Evolutionary conservation across 2,329 filamentous ascomycete genomes (phyloP).

Genomic region (Didymella lethalis): DNA sequence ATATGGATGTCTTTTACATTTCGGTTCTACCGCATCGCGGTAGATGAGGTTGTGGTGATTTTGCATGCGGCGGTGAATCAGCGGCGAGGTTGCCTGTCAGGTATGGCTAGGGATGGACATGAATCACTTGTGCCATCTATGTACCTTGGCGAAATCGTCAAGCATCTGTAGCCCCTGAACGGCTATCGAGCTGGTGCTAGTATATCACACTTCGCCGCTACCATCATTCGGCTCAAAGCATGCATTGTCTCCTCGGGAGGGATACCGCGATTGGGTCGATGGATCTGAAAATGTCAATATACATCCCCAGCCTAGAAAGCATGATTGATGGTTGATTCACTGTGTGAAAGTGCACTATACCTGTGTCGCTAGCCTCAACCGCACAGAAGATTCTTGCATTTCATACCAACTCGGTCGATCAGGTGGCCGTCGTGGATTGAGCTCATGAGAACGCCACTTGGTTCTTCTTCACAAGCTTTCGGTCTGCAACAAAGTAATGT

Average conservation of each 20-base stretch:
- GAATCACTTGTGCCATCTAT: not conserved
- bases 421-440: not conserved
- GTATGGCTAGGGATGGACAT: not conserved
- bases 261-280: not conserved
- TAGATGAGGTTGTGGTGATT: not conserved
- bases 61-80: not conserved
- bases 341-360: not conserved
- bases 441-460: not conserved
- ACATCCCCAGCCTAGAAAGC: not conserved
- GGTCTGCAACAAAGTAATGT: not conserved
- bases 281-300: not conserved
- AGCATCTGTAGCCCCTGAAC: not conserved
- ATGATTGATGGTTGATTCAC: not conserved
- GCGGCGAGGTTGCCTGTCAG: not conserved
- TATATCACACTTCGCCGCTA: not conserved
- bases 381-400: not conserved
- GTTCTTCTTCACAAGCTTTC: not conserved
- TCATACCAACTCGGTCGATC: not conserved
- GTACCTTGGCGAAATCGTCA: not conserved
- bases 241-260: not conserved
- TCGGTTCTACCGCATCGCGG: slow-evolving; percentile 38
- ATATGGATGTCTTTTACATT: not conserved
- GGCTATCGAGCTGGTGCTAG: not conserved
- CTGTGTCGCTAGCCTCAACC: not conserved
- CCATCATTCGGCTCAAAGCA: not conserved